These are phyloP conservation scores for Luzula sylvatica DNA, from an alignment of 176 grass and related monocot species.

Conservation along the genomic window DNA sequence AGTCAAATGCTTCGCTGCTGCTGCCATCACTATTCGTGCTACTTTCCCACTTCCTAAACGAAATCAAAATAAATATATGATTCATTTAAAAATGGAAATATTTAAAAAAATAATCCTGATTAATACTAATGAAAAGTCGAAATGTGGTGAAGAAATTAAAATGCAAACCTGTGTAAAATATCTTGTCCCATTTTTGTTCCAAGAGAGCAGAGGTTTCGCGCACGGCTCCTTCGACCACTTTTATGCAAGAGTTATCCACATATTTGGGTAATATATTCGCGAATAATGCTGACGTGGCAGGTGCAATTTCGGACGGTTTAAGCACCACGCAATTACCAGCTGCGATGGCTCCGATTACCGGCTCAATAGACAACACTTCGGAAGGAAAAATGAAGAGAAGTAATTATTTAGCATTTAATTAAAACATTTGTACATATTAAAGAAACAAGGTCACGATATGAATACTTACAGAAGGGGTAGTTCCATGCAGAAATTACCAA, in stretches of 20 bases:
- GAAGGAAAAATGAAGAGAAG: not conserved
- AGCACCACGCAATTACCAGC: conserved; percentile 64
- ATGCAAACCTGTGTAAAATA: conserved; percentile 59
- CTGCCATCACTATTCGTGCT: conserved; percentile 63
- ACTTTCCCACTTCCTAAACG: conserved; percentile 55
- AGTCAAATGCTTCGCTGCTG: conserved; percentile 81
- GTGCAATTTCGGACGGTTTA: conserved; percentile 75
- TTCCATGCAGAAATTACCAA: conserved; percentile 96
- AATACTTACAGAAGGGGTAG: conserved; percentile 78
- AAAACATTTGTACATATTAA: not conserved
- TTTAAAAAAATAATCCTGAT: too few species aligned
- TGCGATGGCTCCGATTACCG: conserved; percentile 53
- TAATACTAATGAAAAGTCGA: too few species aligned
- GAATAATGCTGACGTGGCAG: conserved; percentile 44
- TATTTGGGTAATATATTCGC: conserved; percentile 42
- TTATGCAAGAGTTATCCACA: conserved; percentile 46
- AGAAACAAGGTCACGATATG: not conserved
- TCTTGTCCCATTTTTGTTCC: conserved; percentile 72
- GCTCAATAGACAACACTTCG: conserved; percentile 41
- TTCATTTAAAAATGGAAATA: too few species aligned
- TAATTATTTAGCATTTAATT: not conserved
- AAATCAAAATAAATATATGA: not conserved
- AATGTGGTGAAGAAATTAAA: too few species aligned
- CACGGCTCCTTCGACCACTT: conserved; percentile 48
- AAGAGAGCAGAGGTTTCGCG: conserved; percentile 44